Conservation (phyloP, 257 asterid genomes). For the Solanum piurae region DNA sequence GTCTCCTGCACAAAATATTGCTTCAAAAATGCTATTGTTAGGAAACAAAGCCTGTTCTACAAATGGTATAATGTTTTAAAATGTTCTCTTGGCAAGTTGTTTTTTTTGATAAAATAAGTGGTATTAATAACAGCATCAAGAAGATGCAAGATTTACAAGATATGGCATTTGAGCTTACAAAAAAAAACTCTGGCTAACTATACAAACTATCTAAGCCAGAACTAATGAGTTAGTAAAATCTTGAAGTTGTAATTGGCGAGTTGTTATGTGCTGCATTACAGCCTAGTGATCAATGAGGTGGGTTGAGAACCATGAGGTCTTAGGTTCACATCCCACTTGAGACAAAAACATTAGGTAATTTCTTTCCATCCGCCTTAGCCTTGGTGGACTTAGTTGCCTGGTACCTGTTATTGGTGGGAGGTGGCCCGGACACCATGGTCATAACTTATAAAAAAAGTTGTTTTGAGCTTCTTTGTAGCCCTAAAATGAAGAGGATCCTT, state of each 20-base stretch:
- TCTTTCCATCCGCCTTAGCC: background rate
- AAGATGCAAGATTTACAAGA: no score
- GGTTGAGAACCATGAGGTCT: background rate
- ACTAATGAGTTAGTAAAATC: no score
- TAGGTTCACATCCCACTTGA: background rate
- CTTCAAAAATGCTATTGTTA: background rate
- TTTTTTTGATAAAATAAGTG: no score
- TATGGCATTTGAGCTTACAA: no score
- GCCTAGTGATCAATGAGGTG: background rate
- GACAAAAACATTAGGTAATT: background rate
- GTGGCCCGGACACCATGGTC: background rate
- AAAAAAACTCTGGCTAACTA: no score
- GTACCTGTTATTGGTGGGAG: background rate
- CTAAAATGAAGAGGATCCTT: background rate
- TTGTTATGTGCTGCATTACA: background rate
- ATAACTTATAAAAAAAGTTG: background rate
- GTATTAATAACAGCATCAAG: no score
- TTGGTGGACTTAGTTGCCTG: background rate
- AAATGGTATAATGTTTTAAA: background rate
- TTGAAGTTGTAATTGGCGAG: background rate
- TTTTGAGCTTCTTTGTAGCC: background rate
- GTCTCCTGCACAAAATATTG: conserved; percentile 16
- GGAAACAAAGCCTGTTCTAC: background rate
- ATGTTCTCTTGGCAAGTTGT: background rate
- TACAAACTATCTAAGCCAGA: no score